phyloP scores from a whole-genome alignment of 2,329 filamentous ascomycete genomes.

The Penicillium janthinellum region DNA sequence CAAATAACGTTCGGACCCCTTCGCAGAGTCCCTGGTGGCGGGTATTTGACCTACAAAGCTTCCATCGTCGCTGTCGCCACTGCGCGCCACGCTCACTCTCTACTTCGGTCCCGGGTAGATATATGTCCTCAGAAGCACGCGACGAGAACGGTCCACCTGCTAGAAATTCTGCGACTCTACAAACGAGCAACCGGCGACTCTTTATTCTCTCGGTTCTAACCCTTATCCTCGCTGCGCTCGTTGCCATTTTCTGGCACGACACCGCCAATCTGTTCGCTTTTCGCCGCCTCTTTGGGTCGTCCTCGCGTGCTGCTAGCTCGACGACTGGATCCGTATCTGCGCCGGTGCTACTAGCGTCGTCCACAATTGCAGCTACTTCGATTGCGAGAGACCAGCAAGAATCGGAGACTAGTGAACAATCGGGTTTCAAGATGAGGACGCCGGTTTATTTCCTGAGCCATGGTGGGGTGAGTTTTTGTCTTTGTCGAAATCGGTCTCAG shows the following conservation, averaged over 20 bases:
- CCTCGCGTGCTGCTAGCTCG: constrained; percentile 11
- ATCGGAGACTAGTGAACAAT: background rate
- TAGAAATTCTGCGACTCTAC: constrained; percentile 4
- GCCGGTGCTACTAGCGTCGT: background rate
- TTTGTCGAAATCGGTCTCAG: background rate
- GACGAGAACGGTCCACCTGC: constrained; percentile 4
- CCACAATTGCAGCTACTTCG: background rate
- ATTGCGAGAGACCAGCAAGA: too few species aligned
- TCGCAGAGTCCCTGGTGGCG: too few species aligned
- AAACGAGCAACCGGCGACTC: constrained; percentile 11
- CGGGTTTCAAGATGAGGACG: constrained; percentile 37
- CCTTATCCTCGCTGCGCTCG: constrained; percentile 23
- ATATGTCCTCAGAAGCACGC: constrained; percentile 28
- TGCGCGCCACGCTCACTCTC: background rate
- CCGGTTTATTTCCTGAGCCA: constrained; percentile 58
- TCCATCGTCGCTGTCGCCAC: background rate
- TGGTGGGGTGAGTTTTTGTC: constrained; percentile 44
- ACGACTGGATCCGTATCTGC: constrained; percentile 2
- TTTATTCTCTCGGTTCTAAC: constrained; percentile 22
- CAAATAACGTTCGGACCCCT: background rate
- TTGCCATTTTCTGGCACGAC: constrained; percentile 22
- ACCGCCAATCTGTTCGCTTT: constrained; percentile 34
- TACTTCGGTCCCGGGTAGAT: background rate
- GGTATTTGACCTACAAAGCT: background rate
- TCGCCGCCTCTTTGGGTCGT: constrained; percentile 27